Conservation (phyloP, 352 stramenopile species). For the Phytophthora podocarpi region DNA sequence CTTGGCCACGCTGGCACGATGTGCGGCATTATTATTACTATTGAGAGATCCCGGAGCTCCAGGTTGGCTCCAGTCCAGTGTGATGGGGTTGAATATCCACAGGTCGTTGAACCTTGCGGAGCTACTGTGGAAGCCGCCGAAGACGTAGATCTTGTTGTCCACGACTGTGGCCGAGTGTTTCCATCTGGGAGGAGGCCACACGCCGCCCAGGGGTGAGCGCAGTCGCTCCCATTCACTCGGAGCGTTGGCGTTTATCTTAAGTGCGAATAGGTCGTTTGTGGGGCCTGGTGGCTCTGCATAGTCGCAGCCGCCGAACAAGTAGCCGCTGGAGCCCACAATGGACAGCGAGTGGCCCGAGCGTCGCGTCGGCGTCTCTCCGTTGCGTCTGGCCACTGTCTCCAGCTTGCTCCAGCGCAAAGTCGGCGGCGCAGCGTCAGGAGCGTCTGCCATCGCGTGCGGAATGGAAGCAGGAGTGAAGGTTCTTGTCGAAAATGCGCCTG, state of each 20-base stretch:
- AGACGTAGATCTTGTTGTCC: conserved; percentile 92
- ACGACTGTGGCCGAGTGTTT: conserved; percentile 92
- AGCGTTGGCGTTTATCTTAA: conserved; percentile 82
- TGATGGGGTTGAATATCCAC: conserved; percentile 96
- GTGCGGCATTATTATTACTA: conserved; percentile 48
- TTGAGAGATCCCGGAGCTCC: not conserved
- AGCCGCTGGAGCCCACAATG: conserved; percentile 87
- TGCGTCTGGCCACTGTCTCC: conserved; percentile 56
- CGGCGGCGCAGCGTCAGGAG: conserved; percentile 6
- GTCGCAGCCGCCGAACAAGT: conserved; percentile 94
- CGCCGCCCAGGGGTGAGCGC: conserved; percentile 32
- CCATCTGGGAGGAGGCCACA: conserved; percentile 68
- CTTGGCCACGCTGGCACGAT: conserved; percentile 38
- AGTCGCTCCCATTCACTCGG: conserved; percentile 81
- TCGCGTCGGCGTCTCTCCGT: conserved; percentile 86
- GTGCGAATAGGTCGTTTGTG: conserved; percentile 94
- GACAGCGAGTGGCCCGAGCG: conserved; percentile 94
- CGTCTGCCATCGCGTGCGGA: conserved; percentile 11
- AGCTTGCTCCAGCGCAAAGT: conserved; percentile 64
- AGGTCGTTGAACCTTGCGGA: conserved; percentile 93
- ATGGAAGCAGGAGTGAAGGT: conserved; percentile 19
- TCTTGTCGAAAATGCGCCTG: no score
- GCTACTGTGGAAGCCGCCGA: conserved; percentile 94
- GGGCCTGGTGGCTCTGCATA: conserved; percentile 88
- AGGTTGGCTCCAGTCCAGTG: conserved; percentile 89